phyloP scores from a whole-genome alignment of 23 red algal species.

The Gracilaria domingensis region DNA sequence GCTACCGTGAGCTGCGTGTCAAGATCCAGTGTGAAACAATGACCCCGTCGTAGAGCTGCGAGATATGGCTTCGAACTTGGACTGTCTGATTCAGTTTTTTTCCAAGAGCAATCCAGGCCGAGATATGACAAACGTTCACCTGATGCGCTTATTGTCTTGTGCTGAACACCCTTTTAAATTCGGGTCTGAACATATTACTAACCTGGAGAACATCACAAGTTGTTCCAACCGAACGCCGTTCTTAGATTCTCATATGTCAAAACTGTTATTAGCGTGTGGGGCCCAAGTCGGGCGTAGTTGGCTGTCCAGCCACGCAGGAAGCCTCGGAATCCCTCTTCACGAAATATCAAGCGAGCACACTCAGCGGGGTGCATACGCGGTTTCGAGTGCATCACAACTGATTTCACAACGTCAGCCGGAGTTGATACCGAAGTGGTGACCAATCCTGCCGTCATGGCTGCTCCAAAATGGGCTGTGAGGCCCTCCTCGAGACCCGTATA shows the following conservation, averaged over 20 bases:
- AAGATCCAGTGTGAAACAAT: too few species aligned
- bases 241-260: conserved; percentile 60
- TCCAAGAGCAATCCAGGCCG: too few species aligned
- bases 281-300: conserved; percentile 68
- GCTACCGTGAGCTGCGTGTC: too few species aligned
- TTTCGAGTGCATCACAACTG: conserved; percentile 68
- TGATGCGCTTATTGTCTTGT: too few species aligned
- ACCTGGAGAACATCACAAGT: conserved; percentile 17
- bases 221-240: conserved; percentile 63
- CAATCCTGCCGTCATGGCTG: conserved; percentile 63
- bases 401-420: conserved; percentile 65
- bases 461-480: conserved; percentile 45
- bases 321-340: conserved; percentile 44
- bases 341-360: conserved; percentile 29
- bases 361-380: conserved; percentile 25
- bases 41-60: too few species aligned
- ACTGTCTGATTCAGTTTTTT: too few species aligned
- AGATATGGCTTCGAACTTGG: too few species aligned
- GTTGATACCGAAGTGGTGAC: conserved; percentile 65
- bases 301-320: conserved; percentile 68
- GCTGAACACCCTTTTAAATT: too few species aligned
- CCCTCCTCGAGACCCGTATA: conserved; percentile 53
- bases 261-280: conserved; percentile 61
- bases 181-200: neutral
- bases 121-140: too few species aligned